These are phyloP conservation scores for Penicillium sp. DNA, from an alignment of 2,329 filamentous ascomycete genomes.

Conservation along the genomic window DNA sequence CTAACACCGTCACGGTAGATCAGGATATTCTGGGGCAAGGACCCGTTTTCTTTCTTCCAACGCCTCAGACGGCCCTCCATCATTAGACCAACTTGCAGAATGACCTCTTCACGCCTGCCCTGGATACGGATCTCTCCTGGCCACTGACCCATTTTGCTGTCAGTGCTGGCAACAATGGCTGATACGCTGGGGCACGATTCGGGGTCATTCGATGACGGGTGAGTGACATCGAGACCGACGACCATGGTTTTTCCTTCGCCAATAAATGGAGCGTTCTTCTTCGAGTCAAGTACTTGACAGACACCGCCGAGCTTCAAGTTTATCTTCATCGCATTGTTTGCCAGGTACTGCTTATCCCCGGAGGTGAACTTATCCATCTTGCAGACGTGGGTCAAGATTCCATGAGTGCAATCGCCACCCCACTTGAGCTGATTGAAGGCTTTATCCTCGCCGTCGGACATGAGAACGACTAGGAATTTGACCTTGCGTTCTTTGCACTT, in stretches of 20 bases:
- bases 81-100: constrained; percentile 38
- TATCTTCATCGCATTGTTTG: constrained; percentile 72
- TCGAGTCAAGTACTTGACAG: constrained; percentile 62
- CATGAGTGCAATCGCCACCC: constrained; percentile 61
- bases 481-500: not conserved
- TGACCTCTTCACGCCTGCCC: constrained; percentile 57
- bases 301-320: constrained; percentile 75
- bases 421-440: constrained; percentile 67
- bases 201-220: constrained; percentile 67
- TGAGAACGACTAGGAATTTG: constrained; percentile 45
- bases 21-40: constrained; percentile 69
- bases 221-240: constrained; percentile 83
- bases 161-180: constrained; percentile 72
- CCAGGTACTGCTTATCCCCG: constrained; percentile 53
- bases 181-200: constrained; percentile 69
- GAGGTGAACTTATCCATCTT: constrained; percentile 50
- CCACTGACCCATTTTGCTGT: constrained; percentile 70
- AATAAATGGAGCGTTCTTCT: constrained; percentile 50
- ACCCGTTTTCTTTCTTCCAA: constrained; percentile 61
- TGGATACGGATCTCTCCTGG: constrained; percentile 64
- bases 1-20: constrained; percentile 88
- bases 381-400: constrained; percentile 67
- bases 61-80: constrained; percentile 61
- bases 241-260: constrained; percentile 73
- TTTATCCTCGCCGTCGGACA: constrained; percentile 51